A percentile compares a stretch with the other conserved stretches of the same genome.
These are phyloP conservation scores for Coniosporium tulheliwenetii DNA, from an alignment of 2,329 filamentous ascomycete genomes.

Conservation along the genomic window DNA sequence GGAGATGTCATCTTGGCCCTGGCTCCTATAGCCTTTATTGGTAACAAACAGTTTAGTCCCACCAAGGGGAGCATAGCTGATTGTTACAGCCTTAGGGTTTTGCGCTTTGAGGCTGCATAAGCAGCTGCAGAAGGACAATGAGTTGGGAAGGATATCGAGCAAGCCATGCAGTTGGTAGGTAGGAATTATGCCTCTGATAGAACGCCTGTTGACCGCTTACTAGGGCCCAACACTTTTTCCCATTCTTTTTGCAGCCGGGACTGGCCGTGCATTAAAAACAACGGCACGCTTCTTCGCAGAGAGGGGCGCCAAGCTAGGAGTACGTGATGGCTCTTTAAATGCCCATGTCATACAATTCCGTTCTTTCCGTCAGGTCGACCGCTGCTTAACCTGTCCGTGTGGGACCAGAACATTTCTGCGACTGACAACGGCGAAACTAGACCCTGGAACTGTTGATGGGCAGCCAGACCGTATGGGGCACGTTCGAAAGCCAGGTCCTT, in stretches of 20 bases:
- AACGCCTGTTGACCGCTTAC: not conserved
- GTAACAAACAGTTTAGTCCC: conserved; percentile 8
- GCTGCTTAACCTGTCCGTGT: too few relatives aligned
- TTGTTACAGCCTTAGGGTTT: conserved; percentile 12
- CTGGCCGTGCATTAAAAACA: conserved; percentile 18
- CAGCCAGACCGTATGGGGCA: conserved; percentile 21
- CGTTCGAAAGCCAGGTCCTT: conserved; percentile 16
- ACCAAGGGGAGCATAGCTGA: not conserved
- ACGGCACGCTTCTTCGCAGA: conserved; percentile 19
- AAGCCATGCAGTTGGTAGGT: conserved; percentile 12
- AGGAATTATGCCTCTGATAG: too few relatives aligned
- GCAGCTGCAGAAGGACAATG: conserved; percentile 9
- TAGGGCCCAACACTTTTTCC: conserved; percentile 20
- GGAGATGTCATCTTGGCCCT: conserved; percentile 15
- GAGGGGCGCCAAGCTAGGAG: conserved; percentile 13
- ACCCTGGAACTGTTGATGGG: conserved; percentile 18
- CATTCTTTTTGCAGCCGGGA: conserved; percentile 19
- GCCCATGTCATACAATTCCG: not conserved
- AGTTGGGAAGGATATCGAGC: conserved; percentile 12
- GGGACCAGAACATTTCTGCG: conserved; percentile 4
- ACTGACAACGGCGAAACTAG: conserved; percentile 7
- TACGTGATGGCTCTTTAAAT: not conserved
- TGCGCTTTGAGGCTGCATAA: conserved; percentile 12
- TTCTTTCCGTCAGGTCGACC: too few relatives aligned
- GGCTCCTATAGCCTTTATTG: conserved; percentile 17